Base-by-base conservation (phyloP, 805 yeast species). In the Sungouiozyma intestinalis region DNA sequence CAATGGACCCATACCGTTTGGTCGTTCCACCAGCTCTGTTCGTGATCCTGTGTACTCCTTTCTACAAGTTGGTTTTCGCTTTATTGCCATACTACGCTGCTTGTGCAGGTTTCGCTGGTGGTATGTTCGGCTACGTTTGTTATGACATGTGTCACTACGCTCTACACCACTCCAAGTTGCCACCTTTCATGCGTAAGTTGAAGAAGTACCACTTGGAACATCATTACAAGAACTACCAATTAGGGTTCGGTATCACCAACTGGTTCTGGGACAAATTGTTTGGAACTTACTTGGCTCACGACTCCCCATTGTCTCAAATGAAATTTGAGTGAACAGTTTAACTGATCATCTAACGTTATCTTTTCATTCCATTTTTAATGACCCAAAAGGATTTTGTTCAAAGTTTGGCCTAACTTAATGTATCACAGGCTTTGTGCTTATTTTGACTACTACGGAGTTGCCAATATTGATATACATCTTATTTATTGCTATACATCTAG, bases 21-120 rank as follows among this genome's bases (percentile, higher is more conserved):
- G 99, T 92, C 32, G 82, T 92, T 84, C 99, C 99, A 2, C 99
- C 99, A 39, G 72, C 97, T 0, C 67, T 92, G 57, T 81, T 90
- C 49, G 48, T 81, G 14, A 64, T 74, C 2, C 66, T 92, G 48
- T 79, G 86, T 39, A 74, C 71, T 33, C 99, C 99, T 37, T 74
- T 92, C 64, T 85, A 84, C 66, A 76, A 67, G 50, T 62, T 85
- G 41, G 92, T 92, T 15, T 92, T 87, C 57, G 59, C 68, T 3
- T 48, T 87, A 6, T 72, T 92, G 53, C 94, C 97, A 42, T 83
- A 71, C 62, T 74, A 85, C 64, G 68, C 73, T 71, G 97, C 96
- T 4, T 83, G 94, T 65, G 79, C 88, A 3, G 94, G 92, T 1
- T 92, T 87, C 65, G 88, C 96, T 11, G 99, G 99, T 48, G 97